Evolutionary conservation across 1,139 yeast species (phyloP).

Genomic region (Kodamaea fungicola): DNA sequence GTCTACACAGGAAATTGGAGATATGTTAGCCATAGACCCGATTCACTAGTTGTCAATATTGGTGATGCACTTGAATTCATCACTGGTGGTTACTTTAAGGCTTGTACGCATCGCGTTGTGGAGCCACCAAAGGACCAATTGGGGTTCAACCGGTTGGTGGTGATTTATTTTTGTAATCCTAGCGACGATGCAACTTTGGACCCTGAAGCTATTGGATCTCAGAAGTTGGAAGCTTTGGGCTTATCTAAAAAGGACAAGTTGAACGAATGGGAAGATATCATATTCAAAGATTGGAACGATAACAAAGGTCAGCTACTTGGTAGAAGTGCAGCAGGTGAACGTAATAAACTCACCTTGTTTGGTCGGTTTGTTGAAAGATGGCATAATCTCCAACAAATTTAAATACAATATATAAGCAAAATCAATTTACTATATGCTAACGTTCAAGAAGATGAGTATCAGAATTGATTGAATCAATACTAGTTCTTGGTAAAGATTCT

Average conservation of each 20-base stretch:
- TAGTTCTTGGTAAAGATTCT: slow-evolving; percentile 13
- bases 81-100: slow-evolving; percentile 48
- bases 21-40: slow-evolving; percentile 44
- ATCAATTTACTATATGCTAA: no score
- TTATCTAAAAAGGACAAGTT: slow-evolving; percentile 22
- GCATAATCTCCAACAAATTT: slow-evolving; percentile 22
- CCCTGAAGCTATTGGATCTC: slow-evolving; percentile 38
- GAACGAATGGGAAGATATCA: slow-evolving; percentile 34
- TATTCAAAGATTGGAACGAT: slow-evolving; percentile 37
- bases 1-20: slow-evolving; percentile 46
- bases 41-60: slow-evolving; percentile 45
- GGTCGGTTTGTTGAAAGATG: slow-evolving; percentile 44
- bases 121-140: slow-evolving; percentile 45
- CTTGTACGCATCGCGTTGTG: slow-evolving; percentile 45
- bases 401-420: not conserved
- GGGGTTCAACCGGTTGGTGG: slow-evolving; percentile 33
- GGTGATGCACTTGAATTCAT: slow-evolving; percentile 50
- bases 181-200: slow-evolving; percentile 28
- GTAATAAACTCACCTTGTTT: slow-evolving; percentile 30
- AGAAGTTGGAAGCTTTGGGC: slow-evolving; percentile 32
- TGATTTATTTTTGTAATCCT: slow-evolving; percentile 45
- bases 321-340: slow-evolving; percentile 34
- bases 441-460: slow-evolving; percentile 1
- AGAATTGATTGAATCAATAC: slow-evolving; percentile 24
- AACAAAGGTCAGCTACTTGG: slow-evolving; percentile 42